phyloP scores from a whole-genome alignment of 257 asterid species.

The Scutellaria galericulata region DNA sequence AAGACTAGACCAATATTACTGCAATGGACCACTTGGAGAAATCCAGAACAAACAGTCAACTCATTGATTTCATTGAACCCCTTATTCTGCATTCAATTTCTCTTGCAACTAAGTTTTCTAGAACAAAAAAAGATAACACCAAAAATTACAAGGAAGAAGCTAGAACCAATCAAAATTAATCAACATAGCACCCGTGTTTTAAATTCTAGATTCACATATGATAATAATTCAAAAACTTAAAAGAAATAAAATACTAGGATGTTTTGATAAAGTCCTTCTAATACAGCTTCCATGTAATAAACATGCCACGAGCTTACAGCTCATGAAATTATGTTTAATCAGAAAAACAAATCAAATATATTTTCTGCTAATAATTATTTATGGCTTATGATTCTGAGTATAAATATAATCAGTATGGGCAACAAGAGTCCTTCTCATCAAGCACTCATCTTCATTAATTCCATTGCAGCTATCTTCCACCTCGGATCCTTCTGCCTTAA shows the following conservation, averaged over 20 bases:
- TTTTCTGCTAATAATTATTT: not conserved
- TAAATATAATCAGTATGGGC: slow-evolving; percentile 75
- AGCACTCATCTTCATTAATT: slow-evolving; percentile 60
- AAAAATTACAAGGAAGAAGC: not conserved
- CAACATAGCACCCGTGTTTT: not conserved
- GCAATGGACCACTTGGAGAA: slow-evolving; percentile 1
- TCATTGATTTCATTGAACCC: slow-evolving; percentile 7
- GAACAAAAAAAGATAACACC: slow-evolving; percentile 6
- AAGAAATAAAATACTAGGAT: not conserved
- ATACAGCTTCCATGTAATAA: slow-evolving; percentile 18
- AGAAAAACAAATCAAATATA: not conserved
- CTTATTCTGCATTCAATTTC: slow-evolving; percentile 27
- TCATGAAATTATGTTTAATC: slow-evolving; percentile 6
- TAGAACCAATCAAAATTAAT: not conserved
- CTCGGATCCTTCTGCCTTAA: slow-evolving; percentile 7
- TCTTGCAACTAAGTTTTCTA: slow-evolving; percentile 29
- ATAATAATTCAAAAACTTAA: not conserved
- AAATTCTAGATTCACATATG: not conserved
- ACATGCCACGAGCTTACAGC: slow-evolving; percentile 13
- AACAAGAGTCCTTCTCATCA: slow-evolving; percentile 61
- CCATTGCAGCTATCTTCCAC: slow-evolving; percentile 55
- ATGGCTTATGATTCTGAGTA: slow-evolving; percentile 66
- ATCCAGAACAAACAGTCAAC: slow-evolving; percentile 7
- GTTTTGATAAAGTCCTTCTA: not conserved
- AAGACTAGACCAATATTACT: not conserved